phyloP scores from a whole-genome alignment of 805 yeast genomes.

The Metschnikowia hibisci region DNA sequence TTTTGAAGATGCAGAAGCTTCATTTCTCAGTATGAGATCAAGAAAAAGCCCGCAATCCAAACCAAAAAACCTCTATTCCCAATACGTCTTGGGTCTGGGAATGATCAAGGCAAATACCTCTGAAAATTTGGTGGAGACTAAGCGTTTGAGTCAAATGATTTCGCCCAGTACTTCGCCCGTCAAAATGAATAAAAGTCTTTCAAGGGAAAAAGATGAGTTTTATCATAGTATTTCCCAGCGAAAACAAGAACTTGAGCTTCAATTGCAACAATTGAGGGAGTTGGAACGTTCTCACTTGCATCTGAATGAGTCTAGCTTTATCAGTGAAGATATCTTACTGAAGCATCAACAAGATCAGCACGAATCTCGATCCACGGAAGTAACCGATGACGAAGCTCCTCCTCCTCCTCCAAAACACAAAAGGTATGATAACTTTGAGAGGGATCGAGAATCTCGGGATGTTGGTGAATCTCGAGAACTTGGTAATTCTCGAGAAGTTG shows the following conservation, averaged over 20 bases:
- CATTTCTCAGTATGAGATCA: constrained; percentile 6
- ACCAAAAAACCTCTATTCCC: constrained; percentile 13
- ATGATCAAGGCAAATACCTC: constrained; percentile 14
- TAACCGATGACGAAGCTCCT: constrained; percentile 31
- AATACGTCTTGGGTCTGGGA: constrained; percentile 17
- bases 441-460: constrained; percentile 24
- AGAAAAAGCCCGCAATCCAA: constrained; percentile 4
- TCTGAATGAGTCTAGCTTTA: constrained; percentile 25
- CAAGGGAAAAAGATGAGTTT: constrained; percentile 17
- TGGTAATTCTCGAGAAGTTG: too few species aligned
- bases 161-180: constrained; percentile 21
- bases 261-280: constrained; percentile 31
- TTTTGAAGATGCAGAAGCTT: constrained; percentile 11
- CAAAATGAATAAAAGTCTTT: constrained; percentile 11
- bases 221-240: constrained; percentile 24
- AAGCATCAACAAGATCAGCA: constrained; percentile 10
- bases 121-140: constrained; percentile 12
- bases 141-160: constrained; percentile 15
- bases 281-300: constrained; percentile 23
- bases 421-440: constrained; percentile 30
- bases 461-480: constrained; percentile 9
- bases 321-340: constrained; percentile 34
- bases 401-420: constrained; percentile 37
- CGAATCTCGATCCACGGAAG: constrained; percentile 21
- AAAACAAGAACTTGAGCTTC: constrained; percentile 38